Conservation (phyloP, 2,329 filamentous ascomycete genomes). For the Lachnellula arida region DNA sequence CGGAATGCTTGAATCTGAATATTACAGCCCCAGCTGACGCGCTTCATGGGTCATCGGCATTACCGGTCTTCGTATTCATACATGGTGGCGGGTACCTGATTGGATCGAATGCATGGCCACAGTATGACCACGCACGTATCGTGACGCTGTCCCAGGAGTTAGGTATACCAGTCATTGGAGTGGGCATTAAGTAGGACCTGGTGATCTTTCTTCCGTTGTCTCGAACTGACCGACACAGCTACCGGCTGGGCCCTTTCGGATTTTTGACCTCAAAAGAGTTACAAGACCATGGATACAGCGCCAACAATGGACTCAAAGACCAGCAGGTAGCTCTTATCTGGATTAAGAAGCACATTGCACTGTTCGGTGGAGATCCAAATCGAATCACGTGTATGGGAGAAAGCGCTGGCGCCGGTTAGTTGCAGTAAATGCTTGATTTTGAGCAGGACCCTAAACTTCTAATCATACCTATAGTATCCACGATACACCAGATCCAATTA, state of each 20-base stretch:
- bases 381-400: constrained; percentile 38
- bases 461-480: background rate
- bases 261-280: constrained; percentile 46
- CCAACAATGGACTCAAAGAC: constrained; percentile 41
- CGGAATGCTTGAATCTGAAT: constrained; percentile 48
- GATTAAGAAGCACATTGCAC: constrained; percentile 28
- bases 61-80: constrained; percentile 49
- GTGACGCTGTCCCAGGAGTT: constrained; percentile 41
- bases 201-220: background rate
- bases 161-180: constrained; percentile 42
- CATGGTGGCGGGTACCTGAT: constrained; percentile 48
- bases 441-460: background rate
- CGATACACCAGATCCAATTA: background rate
- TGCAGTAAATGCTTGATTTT: background rate
- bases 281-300: constrained; percentile 37
- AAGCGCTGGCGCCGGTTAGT: constrained; percentile 40
- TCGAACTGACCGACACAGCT: constrained; percentile 32
- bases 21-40: constrained; percentile 40
- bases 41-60: constrained; percentile 22
- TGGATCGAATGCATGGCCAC: constrained; percentile 48
- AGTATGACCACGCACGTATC: constrained; percentile 43
- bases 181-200: constrained; percentile 38
- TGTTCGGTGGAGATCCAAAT: constrained; percentile 30
- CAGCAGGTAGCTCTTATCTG: constrained; percentile 30
- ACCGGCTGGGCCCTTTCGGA: constrained; percentile 40